phyloP scores from a whole-genome alignment of 2,329 filamentous ascomycete genomes.

The Colletotrichum chlorophyti region DNA sequence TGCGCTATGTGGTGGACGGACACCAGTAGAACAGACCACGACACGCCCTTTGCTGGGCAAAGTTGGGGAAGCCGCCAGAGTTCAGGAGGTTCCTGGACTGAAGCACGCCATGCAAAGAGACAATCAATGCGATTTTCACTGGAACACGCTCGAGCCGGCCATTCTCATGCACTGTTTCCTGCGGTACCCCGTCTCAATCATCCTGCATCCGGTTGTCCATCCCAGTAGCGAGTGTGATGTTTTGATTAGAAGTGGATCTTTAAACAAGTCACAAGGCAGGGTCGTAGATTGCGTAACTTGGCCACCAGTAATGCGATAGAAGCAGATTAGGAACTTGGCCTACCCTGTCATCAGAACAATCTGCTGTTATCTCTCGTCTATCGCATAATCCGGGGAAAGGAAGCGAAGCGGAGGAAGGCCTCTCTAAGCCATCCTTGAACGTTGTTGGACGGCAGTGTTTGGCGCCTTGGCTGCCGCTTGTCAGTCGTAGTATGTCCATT shows the following conservation, averaged over 20 bases:
- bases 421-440: conserved; percentile 10
- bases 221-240: neutral
- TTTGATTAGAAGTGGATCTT: conserved; percentile 21
- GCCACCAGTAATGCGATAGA: conserved; percentile 27
- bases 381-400: conserved; percentile 23
- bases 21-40: neutral
- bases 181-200: neutral
- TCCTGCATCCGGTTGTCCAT: neutral
- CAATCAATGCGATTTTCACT: conserved; percentile 8
- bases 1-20: neutral
- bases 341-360: conserved; percentile 1
- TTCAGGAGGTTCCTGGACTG: too few species aligned
- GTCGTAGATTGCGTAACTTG: conserved; percentile 19
- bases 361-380: conserved; percentile 1
- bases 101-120: conserved; percentile 16
- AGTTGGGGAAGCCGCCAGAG: neutral
- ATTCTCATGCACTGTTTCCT: conserved; percentile 19
- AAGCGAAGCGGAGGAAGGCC: conserved; percentile 1
- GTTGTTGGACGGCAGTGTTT: neutral
- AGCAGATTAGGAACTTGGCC: conserved; percentile 6
- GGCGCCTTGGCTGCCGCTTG: conserved; percentile 6
- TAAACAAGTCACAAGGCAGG: conserved; percentile 19
- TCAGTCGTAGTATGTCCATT: too few species aligned
- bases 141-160: conserved; percentile 23
- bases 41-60: neutral